Percentiles rank a stretch among this genome's conserved stretches.
Evolutionary conservation across 345 rosid genomes (phyloP).

Genomic region (Carallia brachiata): DNA sequence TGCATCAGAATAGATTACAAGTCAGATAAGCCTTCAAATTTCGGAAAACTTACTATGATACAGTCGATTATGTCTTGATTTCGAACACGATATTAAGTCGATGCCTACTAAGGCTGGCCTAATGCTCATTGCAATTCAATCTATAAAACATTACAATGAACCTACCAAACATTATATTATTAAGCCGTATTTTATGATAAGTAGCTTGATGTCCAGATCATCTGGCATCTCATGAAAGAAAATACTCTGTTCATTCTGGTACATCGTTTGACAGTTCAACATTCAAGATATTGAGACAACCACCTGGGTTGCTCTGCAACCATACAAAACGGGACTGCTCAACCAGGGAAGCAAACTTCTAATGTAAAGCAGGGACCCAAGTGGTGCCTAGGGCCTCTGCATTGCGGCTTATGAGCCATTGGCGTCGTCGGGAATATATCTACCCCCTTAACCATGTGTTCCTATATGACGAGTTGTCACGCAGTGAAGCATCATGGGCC

Average conservation of each 20-base stretch:
- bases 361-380: constrained; percentile 3
- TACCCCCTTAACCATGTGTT: constrained; percentile 97
- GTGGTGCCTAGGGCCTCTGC: background rate
- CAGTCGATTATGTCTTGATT: too few relatives aligned
- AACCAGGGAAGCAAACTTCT: background rate
- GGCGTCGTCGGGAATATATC: background rate
- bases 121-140: too few relatives aligned
- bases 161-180: too few relatives aligned
- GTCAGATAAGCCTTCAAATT: too few relatives aligned
- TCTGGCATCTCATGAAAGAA: background rate
- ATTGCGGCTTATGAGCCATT: background rate
- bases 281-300: constrained; percentile 1
- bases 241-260: background rate
- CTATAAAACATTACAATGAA: too few relatives aligned
- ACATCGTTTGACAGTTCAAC: background rate
- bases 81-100: too few relatives aligned
- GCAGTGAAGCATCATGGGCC: constrained; percentile 89
- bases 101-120: too few relatives aligned
- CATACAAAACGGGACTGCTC: background rate
- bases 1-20: too few relatives aligned
- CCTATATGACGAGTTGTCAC: constrained; percentile 86
- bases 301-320: background rate
- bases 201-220: background rate
- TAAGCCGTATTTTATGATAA: too few relatives aligned
- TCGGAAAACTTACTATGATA: too few relatives aligned